Base-by-base conservation (phyloP, 352 stramenopile genomes). In the Globisporangium rhizosaccharum region DNA sequence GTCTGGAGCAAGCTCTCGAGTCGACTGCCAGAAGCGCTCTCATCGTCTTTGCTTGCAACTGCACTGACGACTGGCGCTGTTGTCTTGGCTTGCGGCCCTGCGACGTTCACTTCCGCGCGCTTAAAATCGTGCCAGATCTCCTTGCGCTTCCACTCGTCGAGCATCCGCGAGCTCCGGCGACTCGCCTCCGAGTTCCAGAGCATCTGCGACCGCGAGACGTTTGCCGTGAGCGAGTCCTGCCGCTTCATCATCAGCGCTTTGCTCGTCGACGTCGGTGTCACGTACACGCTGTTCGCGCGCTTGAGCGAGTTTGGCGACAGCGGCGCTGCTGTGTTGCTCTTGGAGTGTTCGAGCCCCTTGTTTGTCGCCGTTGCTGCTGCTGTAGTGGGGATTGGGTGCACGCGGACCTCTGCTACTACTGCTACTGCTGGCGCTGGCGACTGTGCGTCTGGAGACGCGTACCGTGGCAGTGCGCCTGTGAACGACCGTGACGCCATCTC, bases 111-210 rank as follows among this genome's bases (percentile, higher is more conserved):
- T 54, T 89, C 79, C 1, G 77, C 79, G 30, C 73, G 69, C 54
- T 89, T 89, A 41, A 87, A 73, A 52, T 87, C 75, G 67, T 85
- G 71, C 79, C 79, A 89, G 57, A 89, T 84, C 49, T 89, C 77
- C 56, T 87, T 86, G 17, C 79, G 75, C 61, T 89, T 89, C 68
- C 66, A 74, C 48, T 89, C 79, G 49, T 89, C 79, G 20, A 89
- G 66, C 33, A 87, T 61, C 18, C 79, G 75, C 12, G 75, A 87
- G 1, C 52, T 66, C 73, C 59, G 70, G 72, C 25, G 63, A 53
- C 41, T 58, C 52, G 49, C 17, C 45, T 60, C 59, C 54, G 75
- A 53, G 61, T 72, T 70, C 71, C 71, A 84, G 18, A 85, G 65
- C 45, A 59, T 50, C 49, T 84, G 75, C 44, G 70, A 82, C 45